Conservation (phyloP, 2,329 filamentous ascomycete genomes). For the Neospermospora avenae region DNA sequence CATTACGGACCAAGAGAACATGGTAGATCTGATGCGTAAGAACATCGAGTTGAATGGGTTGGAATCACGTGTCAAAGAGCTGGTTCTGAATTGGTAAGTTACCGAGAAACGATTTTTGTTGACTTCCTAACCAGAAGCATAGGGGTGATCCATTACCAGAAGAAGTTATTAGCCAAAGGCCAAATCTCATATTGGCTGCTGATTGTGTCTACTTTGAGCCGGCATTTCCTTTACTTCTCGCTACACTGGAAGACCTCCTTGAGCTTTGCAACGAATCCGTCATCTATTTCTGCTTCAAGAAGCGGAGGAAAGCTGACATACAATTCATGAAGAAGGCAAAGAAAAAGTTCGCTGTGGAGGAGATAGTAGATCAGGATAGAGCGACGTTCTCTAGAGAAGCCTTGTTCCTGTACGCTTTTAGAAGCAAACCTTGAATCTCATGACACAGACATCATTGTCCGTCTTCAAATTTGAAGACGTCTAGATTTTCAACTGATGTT, state of each 20-base stretch:
- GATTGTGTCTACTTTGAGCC: slow-evolving; percentile 98
- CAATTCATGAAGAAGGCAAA: slow-evolving; percentile 70
- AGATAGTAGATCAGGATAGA: slow-evolving; percentile 59
- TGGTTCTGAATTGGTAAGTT: slow-evolving; percentile 76
- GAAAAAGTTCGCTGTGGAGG: slow-evolving; percentile 62
- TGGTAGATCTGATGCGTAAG: slow-evolving; percentile 80
- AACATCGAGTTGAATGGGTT: slow-evolving; percentile 84
- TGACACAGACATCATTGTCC: not conserved
- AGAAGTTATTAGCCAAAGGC: slow-evolving; percentile 52
- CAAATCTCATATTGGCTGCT: slow-evolving; percentile 84
- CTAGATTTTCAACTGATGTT: not conserved
- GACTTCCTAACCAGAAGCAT: slow-evolving; percentile 9
- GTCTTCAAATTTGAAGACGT: not conserved
- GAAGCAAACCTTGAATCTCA: slow-evolving; percentile 35
- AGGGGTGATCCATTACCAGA: slow-evolving; percentile 61
- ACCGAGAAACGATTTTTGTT: slow-evolving; percentile 8
- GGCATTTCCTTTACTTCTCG: slow-evolving; percentile 81
- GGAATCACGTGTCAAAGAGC: slow-evolving; percentile 57
- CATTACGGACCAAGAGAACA: slow-evolving; percentile 84
- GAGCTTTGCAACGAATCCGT: slow-evolving; percentile 63
- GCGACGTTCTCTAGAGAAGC: slow-evolving; percentile 54
- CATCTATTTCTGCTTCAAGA: slow-evolving; percentile 90
- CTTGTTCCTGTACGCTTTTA: slow-evolving; percentile 60
- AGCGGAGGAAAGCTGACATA: slow-evolving; percentile 75
- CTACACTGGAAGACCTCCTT: slow-evolving; percentile 73